Conservation (phyloP, 345 rosid genomes). For the Boechera retrofracta region DNA sequence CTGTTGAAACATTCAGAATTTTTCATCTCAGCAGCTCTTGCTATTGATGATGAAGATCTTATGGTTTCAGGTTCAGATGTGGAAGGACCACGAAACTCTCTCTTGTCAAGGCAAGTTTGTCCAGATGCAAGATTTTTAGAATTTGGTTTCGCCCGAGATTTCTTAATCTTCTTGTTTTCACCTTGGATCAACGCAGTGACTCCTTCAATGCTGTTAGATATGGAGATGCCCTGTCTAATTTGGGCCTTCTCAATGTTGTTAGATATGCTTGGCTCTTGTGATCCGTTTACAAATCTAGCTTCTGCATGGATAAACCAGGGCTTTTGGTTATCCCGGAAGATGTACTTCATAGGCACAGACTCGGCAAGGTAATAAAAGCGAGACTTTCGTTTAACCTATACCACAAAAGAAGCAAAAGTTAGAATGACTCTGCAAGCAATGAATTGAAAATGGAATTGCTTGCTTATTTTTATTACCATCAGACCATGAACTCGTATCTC, state of each 20-base stretch:
- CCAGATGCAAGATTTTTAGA: not conserved
- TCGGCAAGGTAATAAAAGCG: slow-evolving; percentile 29
- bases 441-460: slow-evolving; percentile 6
- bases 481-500: slow-evolving; percentile 55
- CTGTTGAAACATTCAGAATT: slow-evolving; percentile 4
- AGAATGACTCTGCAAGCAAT: not conserved
- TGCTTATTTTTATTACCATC: slow-evolving; percentile 51
- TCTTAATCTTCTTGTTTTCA: slow-evolving; percentile 18
- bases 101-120: slow-evolving; percentile 4
- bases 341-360: slow-evolving; percentile 30
- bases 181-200: slow-evolving; percentile 17
- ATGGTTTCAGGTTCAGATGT: slow-evolving; percentile 26
- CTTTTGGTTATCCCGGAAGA: slow-evolving; percentile 31
- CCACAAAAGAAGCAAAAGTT: slow-evolving; percentile 9
- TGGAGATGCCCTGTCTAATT: not conserved
- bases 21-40: slow-evolving; percentile 21
- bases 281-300: slow-evolving; percentile 24
- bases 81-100: slow-evolving; percentile 26
- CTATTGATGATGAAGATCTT: slow-evolving; percentile 20
- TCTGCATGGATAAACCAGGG: slow-evolving; percentile 46
- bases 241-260: slow-evolving; percentile 15
- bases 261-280: slow-evolving; percentile 27
- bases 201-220: slow-evolving; percentile 12
- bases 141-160: slow-evolving; percentile 16
- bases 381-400: slow-evolving; percentile 40